phyloP scores from a whole-genome alignment of 768 basidiomycete species.

The Calocybe indica region DNA sequence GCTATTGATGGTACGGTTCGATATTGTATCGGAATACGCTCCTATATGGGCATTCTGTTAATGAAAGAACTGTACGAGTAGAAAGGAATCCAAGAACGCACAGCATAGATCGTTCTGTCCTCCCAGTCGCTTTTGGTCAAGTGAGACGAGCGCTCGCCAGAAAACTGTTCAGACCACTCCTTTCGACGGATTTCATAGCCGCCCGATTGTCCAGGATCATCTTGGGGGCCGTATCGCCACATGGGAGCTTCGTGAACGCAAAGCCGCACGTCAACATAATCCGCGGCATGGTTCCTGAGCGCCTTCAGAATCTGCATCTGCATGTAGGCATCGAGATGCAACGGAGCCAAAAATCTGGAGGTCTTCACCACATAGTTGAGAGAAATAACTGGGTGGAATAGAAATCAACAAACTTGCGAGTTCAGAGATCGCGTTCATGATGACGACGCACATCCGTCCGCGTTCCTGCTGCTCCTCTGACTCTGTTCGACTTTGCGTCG shows the following conservation, averaged over 20 bases:
- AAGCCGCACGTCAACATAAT: slow-evolving; percentile 56
- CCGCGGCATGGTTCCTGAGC: slow-evolving; percentile 30
- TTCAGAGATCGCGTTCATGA: slow-evolving; percentile 22
- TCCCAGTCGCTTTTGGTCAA: slow-evolving; percentile 51
- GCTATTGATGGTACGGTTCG: slow-evolving; percentile 46
- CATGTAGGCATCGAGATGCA: slow-evolving; percentile 22
- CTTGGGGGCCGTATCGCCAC: slow-evolving; percentile 24
- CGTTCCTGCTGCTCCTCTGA: background rate
- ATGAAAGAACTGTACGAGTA: background rate
- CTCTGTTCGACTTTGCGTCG: slow-evolving; percentile 40
- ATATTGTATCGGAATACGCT: slow-evolving; percentile 57
- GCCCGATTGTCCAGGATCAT: slow-evolving; percentile 27
- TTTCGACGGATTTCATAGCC: slow-evolving; percentile 65
- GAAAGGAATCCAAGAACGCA: slow-evolving; percentile 24
- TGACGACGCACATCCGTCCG: background rate
- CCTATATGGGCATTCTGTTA: slow-evolving; percentile 33
- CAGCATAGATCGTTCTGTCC: slow-evolving; percentile 59
- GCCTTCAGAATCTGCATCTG: slow-evolving; percentile 50
- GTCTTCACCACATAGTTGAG: slow-evolving; percentile 45
- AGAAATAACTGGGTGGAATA: slow-evolving; percentile 44
- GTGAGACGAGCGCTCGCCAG: slow-evolving; percentile 11
- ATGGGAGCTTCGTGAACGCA: slow-evolving; percentile 39
- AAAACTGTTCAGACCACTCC: slow-evolving; percentile 23
- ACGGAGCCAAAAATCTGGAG: slow-evolving; percentile 27
- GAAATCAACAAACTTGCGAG: slow-evolving; percentile 8